A percentile compares a stretch with the other conserved stretches of the same genome.
Conservation (phyloP, 2,329 filamentous ascomycete genomes). For the Diaporthe capsici region DNA sequence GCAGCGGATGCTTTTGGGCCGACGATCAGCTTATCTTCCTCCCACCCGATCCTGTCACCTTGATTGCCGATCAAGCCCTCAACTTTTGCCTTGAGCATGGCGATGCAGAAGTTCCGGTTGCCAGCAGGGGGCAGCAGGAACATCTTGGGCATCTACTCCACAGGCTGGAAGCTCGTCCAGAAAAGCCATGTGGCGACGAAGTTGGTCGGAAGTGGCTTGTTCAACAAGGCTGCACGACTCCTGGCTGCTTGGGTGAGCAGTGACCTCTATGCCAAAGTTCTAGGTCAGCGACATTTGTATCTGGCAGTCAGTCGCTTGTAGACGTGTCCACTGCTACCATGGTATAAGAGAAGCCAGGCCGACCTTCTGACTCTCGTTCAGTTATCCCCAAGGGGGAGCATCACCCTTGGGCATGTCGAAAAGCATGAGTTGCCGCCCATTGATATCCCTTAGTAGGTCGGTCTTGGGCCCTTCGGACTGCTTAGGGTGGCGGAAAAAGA, state of each 20-base stretch:
- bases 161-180: not conserved
- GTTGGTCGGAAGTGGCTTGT: not conserved
- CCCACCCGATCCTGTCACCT: not conserved
- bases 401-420: no score
- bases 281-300: not conserved
- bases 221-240: not conserved
- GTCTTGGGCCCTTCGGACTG: no score
- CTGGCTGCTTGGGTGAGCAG: not conserved
- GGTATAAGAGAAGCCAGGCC: no score
- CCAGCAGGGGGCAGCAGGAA: not conserved
- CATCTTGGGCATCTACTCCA: not conserved
- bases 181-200: not conserved
- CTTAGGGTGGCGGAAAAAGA: no score
- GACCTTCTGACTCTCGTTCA: no score
- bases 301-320: not conserved
- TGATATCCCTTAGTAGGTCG: no score
- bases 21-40: constrained; percentile 3
- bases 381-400: no score
- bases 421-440: no score
- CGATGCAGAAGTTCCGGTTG: not conserved
- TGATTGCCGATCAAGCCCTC: not conserved
- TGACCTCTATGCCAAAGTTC: not conserved
- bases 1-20: constrained; percentile 42
- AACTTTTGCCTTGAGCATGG: not conserved
- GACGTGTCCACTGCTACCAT: no score